Evolutionary conservation across 306 rosid genomes (phyloP), one percentile per base, ranked within the genome.

Genomic region (Coriaria nepalensis): DNA sequence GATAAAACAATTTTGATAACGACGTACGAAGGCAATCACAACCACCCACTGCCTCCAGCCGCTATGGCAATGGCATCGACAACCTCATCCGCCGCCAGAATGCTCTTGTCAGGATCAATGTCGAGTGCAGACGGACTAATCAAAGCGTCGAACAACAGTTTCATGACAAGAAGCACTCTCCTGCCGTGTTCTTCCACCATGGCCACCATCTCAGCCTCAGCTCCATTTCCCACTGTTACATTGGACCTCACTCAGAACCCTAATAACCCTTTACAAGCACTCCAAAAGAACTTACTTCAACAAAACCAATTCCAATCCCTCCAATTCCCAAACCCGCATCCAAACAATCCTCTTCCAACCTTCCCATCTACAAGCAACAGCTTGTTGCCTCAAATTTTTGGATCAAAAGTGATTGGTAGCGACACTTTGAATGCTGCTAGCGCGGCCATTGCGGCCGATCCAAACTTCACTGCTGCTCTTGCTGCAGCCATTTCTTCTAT

Each of bases 181-280:
- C 75, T 77, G 4, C 95, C 95, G 0, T 71, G 71, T 49, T 72
- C 84, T 38, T 77, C 94, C 5, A 90, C 60, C 84, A 73, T 85
- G 80, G 81, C 95, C 0, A 77, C 95, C 2, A 79, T 85, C 59
- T 81, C 95, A 38, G 79, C 94, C 46, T 85, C 95, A 6, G 83
- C 98, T 5, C 95, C 95, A 47, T 85, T 81, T 52, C 94, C 98
- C 10, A 81, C 95, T 6, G 73, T 90, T 29, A 85, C 94, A 65
- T 49, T 90, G 45, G 98, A 90, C 80, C 63, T 79, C 10, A 84
- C 98, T 5, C 79, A 77, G 8, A 49, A 82, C 7, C 70, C 80
- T 13, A 36, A 54, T 2, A 81, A 81, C 49, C 77, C 86, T 10
- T 55, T 68, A 10, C 78, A 73, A 20, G 29, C 29, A 20, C 29